phyloP scores from a whole-genome alignment of 495 filamentous ascomycete species.

The Lindgomyces ingoldianus region DNA sequence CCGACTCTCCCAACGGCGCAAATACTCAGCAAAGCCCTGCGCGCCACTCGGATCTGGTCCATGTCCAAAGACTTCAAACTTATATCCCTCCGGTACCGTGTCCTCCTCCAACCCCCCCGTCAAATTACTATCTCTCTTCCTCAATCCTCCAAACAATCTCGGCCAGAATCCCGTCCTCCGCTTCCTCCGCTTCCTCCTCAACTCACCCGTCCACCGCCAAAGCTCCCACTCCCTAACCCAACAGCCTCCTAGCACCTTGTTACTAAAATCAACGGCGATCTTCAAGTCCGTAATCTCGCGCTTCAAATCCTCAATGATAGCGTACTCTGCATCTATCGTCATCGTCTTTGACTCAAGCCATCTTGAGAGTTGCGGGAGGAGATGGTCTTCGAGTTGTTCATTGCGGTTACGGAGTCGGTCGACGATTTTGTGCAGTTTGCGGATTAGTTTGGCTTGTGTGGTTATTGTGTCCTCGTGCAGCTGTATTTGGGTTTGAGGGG shows the following conservation, averaged over 20 bases:
- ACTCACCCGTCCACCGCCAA: neutral
- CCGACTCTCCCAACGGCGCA: neutral
- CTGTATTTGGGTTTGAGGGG: neutral
- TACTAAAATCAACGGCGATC: conserved; percentile 6
- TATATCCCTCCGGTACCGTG: neutral
- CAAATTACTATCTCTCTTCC: neutral
- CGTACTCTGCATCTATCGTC: neutral
- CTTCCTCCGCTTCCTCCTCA: neutral
- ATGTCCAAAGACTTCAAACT: neutral
- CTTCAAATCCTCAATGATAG: neutral
- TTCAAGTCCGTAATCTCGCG: conserved; percentile 22
- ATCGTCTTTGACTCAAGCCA: neutral
- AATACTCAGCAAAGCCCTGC: neutral
- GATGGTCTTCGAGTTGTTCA: neutral
- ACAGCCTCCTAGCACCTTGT: conserved; percentile 5
- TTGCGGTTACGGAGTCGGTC: neutral
- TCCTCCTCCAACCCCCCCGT: neutral
- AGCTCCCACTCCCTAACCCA: conserved; percentile 12
- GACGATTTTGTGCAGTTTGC: conserved; percentile 1
- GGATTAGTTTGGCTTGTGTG: conserved; percentile 14
- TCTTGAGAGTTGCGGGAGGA: neutral
- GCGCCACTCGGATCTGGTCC: neutral
- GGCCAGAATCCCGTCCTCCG: too few relatives aligned
- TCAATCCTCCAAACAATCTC: neutral
- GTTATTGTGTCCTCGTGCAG: conserved; percentile 8